Conservation (phyloP, 106 monocot genomes). For the Cymbidium sinense region DNA sequence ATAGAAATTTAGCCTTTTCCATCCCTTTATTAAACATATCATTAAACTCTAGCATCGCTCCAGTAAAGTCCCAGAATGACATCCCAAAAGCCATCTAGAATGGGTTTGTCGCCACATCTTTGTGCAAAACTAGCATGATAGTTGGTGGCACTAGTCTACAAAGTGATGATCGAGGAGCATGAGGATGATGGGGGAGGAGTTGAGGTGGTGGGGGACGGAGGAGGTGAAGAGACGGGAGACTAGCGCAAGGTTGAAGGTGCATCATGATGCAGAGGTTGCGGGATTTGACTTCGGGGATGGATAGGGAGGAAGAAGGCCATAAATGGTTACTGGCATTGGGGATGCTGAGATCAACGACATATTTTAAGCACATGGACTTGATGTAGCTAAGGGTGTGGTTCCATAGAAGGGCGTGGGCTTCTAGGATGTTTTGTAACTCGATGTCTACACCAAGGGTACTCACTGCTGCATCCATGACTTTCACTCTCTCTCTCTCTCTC, state of each 20-base stretch:
- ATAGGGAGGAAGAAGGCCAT: slow-evolving; percentile 5
- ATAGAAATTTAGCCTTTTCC: no score
- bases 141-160: slow-evolving; percentile 1
- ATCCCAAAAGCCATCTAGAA: not conserved
- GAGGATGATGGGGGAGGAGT: slow-evolving; percentile 10
- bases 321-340: slow-evolving; percentile 16
- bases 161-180: slow-evolving; percentile 7
- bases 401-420: slow-evolving; percentile 15
- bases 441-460: not conserved
- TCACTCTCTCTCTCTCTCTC: not conserved
- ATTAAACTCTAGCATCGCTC: not conserved
- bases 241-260: slow-evolving; percentile 1
- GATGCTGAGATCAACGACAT: slow-evolving; percentile 26
- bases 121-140: not conserved
- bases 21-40: slow-evolving; percentile 7
- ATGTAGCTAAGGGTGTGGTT: slow-evolving; percentile 21
- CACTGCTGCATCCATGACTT: not conserved
- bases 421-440: not conserved
- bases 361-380: slow-evolving; percentile 22
- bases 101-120: not conserved
- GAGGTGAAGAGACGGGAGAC: not conserved
- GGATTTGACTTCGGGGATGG: slow-evolving; percentile 5
- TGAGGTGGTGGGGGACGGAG: not conserved
- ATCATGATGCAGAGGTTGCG: not conserved
- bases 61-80: not conserved